Conservation (phyloP, 164 flowering plant species). For the Vitis labrusca region DNA sequence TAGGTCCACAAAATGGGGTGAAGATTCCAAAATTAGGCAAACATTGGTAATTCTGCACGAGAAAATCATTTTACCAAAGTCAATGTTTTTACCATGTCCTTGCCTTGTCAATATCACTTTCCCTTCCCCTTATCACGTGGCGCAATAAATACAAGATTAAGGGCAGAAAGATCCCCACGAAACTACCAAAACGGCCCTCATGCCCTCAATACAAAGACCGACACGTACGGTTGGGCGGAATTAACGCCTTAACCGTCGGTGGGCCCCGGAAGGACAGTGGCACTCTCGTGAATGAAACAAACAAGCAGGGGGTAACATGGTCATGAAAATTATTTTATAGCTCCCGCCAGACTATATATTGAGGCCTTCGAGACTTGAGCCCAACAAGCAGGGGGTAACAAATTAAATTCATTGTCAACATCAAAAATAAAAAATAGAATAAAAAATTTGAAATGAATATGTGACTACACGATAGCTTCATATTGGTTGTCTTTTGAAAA, state of each 20-base stretch:
- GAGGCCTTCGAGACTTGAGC: neutral
- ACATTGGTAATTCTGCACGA: too few relatives aligned
- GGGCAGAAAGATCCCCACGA: conserved; percentile 7
- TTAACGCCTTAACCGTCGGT: conserved; percentile 69
- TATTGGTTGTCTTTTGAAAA: too few relatives aligned
- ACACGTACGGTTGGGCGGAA: conserved; percentile 32
- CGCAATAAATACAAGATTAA: conserved; percentile 5
- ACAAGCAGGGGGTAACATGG: conserved; percentile 2
- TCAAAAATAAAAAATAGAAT: too few relatives aligned
- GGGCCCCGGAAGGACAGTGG: conserved; percentile 45
- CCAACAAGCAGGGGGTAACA: neutral
- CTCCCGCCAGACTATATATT: too few relatives aligned
- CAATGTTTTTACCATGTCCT: neutral
- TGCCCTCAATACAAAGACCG: conserved; percentile 2
- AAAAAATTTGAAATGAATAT: too few relatives aligned
- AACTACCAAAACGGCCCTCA: conserved; percentile 14
- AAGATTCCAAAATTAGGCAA: too few relatives aligned
- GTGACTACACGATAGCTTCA: too few relatives aligned
- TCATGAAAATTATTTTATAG: neutral
- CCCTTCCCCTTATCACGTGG: neutral
- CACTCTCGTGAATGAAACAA: conserved; percentile 24
- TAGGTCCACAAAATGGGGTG: too few relatives aligned
- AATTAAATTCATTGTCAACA: too few relatives aligned
- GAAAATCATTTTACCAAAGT: too few relatives aligned
- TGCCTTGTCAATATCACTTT: neutral